Evolutionary conservation across 2,329 filamentous ascomycete species (phyloP).

Genomic region (Lojkania enalia): DNA sequence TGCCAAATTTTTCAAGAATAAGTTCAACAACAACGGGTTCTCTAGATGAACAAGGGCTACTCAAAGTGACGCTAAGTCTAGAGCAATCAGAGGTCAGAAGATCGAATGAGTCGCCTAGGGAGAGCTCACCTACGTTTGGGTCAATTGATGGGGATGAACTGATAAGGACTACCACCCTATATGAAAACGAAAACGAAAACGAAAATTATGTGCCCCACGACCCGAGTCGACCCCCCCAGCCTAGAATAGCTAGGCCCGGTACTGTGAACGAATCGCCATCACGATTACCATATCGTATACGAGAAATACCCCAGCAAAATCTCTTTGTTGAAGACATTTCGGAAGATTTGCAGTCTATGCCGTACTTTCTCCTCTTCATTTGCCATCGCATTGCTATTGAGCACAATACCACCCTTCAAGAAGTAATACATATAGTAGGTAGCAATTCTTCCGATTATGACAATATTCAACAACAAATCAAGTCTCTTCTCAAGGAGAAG

Average conservation of each 20-base stretch:
- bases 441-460: slow-evolving; percentile 15
- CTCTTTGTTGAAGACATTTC: slow-evolving; percentile 32
- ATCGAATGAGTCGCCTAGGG: not conserved
- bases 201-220: too few relatives aligned
- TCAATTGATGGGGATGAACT: too few relatives aligned
- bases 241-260: not conserved
- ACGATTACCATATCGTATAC: slow-evolving; percentile 28
- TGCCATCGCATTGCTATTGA: slow-evolving; percentile 31
- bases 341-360: slow-evolving; percentile 13
- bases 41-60: not conserved
- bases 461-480: slow-evolving; percentile 26
- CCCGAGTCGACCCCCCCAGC: too few relatives aligned
- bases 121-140: not conserved
- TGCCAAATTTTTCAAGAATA: not conserved
- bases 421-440: slow-evolving; percentile 19
- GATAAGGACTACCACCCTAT: too few relatives aligned
- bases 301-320: slow-evolving; percentile 29
- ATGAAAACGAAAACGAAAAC: too few relatives aligned
- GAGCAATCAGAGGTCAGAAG: not conserved
- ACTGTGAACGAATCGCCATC: slow-evolving; percentile 19
- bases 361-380: slow-evolving; percentile 42
- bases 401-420: slow-evolving; percentile 12
- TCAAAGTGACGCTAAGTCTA: not conserved
- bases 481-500: slow-evolving; percentile 1
- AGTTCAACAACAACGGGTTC: not conserved